Evolutionary conservation across 805 yeast species (phyloP).

Genomic region (Candida boidinii): DNA sequence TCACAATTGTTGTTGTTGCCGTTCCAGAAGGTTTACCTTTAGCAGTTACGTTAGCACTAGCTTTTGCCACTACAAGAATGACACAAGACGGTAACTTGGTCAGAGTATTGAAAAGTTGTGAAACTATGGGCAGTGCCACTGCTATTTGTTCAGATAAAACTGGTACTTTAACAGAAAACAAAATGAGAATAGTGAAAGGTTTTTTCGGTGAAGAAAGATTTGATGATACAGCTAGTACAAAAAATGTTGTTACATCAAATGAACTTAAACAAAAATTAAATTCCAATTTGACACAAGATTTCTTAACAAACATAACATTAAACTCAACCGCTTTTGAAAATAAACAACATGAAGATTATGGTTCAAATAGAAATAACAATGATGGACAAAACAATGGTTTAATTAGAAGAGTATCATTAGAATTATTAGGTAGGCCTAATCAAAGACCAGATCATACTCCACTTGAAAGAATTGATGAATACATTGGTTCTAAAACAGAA

Average conservation of each 20-base stretch:
- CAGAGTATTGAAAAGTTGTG: constrained; percentile 89
- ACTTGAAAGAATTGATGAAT: too few relatives aligned
- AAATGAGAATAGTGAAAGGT: constrained; percentile 84
- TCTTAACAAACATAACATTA: constrained; percentile 53
- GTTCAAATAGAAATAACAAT: too few relatives aligned
- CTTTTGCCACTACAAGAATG: constrained; percentile 98
- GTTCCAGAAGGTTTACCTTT: constrained; percentile 99
- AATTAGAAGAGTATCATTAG: constrained; percentile 7
- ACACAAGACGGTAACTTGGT: constrained; percentile 93
- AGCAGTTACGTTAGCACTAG: constrained; percentile 93
- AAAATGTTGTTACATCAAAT: too few relatives aligned
- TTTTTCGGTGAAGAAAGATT: constrained; percentile 51
- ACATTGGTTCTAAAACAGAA: constrained; percentile 91
- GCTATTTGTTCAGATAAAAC: constrained; percentile 96
- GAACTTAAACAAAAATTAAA: not conserved
- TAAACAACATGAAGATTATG: constrained; percentile 18
- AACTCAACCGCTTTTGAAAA: constrained; percentile 92
- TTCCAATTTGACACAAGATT: constrained; percentile 15
- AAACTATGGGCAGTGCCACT: constrained; percentile 98
- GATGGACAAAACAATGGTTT: too few relatives aligned
- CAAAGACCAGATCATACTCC: too few relatives aligned
- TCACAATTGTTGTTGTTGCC: constrained; percentile 92
- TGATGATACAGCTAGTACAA: constrained; percentile 34
- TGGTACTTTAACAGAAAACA: constrained; percentile 91
- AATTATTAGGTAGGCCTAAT: constrained; percentile 4